Conservation (phyloP, 2,329 filamentous ascomycete species). For the Trichothecium sympodiale region DNA sequence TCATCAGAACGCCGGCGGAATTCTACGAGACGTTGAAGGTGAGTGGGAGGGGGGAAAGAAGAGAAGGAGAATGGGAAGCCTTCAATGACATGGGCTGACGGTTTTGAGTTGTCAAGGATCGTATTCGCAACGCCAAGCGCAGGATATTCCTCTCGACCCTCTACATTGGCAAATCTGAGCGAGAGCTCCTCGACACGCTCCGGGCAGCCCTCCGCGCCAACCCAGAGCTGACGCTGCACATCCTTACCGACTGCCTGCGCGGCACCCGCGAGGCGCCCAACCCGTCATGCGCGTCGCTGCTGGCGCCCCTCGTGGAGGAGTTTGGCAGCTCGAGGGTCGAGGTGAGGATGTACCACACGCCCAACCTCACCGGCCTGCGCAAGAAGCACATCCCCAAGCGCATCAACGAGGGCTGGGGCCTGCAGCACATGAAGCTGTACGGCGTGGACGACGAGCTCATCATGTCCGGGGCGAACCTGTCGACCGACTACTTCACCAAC, state of each 20-base stretch:
- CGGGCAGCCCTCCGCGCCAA: constrained; percentile 65
- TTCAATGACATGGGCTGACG: background rate
- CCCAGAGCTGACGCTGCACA: constrained; percentile 67
- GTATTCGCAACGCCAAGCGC: constrained; percentile 67
- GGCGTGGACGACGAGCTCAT: constrained; percentile 93
- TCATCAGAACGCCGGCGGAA: constrained; percentile 70
- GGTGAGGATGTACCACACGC: constrained; percentile 95
- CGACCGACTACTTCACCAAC: constrained; percentile 90
- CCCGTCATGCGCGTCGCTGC: constrained; percentile 76
- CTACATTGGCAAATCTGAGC: constrained; percentile 89
- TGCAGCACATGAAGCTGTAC: constrained; percentile 99
- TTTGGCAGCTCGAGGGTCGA: constrained; percentile 80
- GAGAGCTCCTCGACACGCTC: constrained; percentile 74
- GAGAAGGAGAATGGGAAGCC: background rate
- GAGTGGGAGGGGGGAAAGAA: constrained; percentile 3
- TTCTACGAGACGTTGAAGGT: constrained; percentile 92
- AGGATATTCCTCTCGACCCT: constrained; percentile 90
- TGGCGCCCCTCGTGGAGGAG: constrained; percentile 72
- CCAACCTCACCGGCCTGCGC: constrained; percentile 77
- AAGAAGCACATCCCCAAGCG: constrained; percentile 78
- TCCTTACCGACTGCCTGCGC: constrained; percentile 82
- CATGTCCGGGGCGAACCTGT: constrained; percentile 87
- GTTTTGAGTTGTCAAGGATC: too few species aligned
- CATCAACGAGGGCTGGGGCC: constrained; percentile 95
- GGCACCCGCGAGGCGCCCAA: constrained; percentile 84